Percentiles rank a stretch among this genome's conserved stretches.
Evolutionary conservation across 2,329 filamentous ascomycete species (phyloP).

Genomic region (Colletotrichum lentis): DNA sequence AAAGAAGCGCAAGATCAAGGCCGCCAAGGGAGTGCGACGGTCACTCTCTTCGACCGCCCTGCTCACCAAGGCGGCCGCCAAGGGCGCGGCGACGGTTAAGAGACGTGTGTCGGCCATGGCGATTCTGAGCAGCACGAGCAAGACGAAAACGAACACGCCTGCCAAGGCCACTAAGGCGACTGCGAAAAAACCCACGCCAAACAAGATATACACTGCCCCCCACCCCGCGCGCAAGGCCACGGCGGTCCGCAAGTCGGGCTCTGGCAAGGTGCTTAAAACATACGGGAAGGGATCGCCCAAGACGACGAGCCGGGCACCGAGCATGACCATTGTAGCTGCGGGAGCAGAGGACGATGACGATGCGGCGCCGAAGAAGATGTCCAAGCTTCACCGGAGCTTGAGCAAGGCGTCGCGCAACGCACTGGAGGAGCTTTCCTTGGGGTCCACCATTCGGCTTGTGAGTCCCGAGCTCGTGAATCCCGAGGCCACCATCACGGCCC

Average conservation of each 20-base stretch:
- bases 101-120: conserved; percentile 49
- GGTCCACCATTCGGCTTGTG: conserved; percentile 37
- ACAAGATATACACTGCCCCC: conserved; percentile 36
- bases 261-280: conserved; percentile 38
- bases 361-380: conserved; percentile 6
- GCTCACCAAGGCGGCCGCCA: conserved; percentile 48
- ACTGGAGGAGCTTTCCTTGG: conserved; percentile 33
- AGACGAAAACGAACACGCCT: conserved; percentile 32
- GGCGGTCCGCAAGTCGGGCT: conserved; percentile 37
- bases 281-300: conserved; percentile 36
- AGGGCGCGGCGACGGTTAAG: conserved; percentile 45
- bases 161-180: conserved; percentile 14
- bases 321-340: conserved; percentile 38
- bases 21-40: conserved; percentile 47
- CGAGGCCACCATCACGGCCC: conserved; percentile 35
- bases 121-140: conserved; percentile 34
- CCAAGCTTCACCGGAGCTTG: conserved; percentile 30
- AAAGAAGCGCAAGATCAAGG: conserved; percentile 48
- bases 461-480: conserved; percentile 34
- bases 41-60: conserved; percentile 46
- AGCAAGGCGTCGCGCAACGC: conserved; percentile 38
- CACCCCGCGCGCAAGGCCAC: conserved; percentile 35
- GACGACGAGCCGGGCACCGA: conserved; percentile 28
- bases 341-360: conserved; percentile 9
- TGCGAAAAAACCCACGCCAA: conserved; percentile 21